Evolutionary conservation across 192 early-diverging fungal genomes (phyloP).

Genomic region (Gryganskiella cystojenkinii): DNA sequence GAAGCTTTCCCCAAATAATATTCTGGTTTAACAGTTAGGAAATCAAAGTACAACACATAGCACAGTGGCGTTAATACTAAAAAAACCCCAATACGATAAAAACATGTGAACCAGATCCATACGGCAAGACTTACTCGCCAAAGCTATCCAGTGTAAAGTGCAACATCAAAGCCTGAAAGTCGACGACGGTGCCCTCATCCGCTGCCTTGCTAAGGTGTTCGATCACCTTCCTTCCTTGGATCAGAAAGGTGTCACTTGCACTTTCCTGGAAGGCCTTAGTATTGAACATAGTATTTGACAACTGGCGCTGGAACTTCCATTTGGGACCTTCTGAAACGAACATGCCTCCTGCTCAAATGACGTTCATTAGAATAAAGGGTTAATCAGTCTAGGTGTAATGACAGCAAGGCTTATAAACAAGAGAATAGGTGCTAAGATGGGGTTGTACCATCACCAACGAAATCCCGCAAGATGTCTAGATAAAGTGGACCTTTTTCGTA

Average conservation of each 20-base stretch:
- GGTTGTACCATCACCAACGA: conserved; percentile 22
- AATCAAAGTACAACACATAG: too few relatives aligned
- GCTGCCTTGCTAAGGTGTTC: conserved; percentile 14
- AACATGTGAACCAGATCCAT: too few relatives aligned
- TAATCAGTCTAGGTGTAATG: neutral
- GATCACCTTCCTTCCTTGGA: conserved; percentile 5
- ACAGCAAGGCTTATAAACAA: neutral
- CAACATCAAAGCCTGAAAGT: conserved; percentile 52
- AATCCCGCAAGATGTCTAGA: neutral
- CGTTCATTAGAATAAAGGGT: neutral
- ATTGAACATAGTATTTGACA: conserved; percentile 15
- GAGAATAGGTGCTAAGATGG: neutral
- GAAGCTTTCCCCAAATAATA: conserved; percentile 41
- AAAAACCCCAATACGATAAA: too few relatives aligned
- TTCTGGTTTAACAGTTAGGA: too few relatives aligned
- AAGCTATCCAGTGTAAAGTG: conserved; percentile 49
- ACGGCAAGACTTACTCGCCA: conserved; percentile 10
- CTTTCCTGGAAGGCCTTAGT: conserved; percentile 16
- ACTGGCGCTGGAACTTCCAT: conserved; percentile 23
- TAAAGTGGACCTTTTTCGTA: conserved; percentile 21
- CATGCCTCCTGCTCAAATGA: conserved; percentile 3
- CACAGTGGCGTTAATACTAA: too few relatives aligned
- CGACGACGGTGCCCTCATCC: conserved; percentile 19
- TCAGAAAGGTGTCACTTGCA: conserved; percentile 20
- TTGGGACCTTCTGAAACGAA: conserved; percentile 15